These are phyloP conservation scores for Kappamyces sp. DNA, from an alignment of 192 early-diverging fungal species.

Conservation along the genomic window DNA sequence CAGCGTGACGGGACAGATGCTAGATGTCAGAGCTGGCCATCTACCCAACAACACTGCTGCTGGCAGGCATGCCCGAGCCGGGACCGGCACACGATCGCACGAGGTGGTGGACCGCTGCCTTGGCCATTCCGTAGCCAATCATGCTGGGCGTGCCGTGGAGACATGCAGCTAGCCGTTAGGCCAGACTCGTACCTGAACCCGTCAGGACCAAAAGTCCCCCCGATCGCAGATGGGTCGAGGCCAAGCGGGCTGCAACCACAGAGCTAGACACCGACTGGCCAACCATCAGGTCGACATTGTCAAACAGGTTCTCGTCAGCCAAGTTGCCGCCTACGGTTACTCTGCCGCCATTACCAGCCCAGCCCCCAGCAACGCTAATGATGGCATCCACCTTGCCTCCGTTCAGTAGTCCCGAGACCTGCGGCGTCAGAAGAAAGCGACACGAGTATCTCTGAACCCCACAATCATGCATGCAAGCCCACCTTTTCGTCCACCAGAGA, in stretches of 20 bases:
- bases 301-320: conserved; percentile 54
- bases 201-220: conserved; percentile 72
- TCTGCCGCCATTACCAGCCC: conserved; percentile 55
- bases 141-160: conserved; percentile 63
- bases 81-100: conserved; percentile 64
- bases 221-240: conserved; percentile 26
- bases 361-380: conserved; percentile 92
- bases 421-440: not conserved
- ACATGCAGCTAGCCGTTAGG: conserved; percentile 39
- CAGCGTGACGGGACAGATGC: conserved; percentile 56
- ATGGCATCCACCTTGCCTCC: conserved; percentile 68
- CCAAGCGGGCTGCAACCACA: conserved; percentile 75
- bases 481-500: conserved; percentile 55
- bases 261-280: conserved; percentile 78
- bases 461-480: conserved; percentile 15
- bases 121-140: conserved; percentile 75
- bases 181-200: conserved; percentile 42
- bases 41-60: conserved; percentile 57
- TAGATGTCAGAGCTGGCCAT: conserved; percentile 28
- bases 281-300: conserved; percentile 67
- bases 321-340: conserved; percentile 55
- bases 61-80: conserved; percentile 65
- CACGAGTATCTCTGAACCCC: conserved; percentile 30
- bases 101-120: conserved; percentile 89
- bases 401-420: conserved; percentile 12